Evolutionary conservation across 768 basidiomycete genomes (phyloP).

Genomic region (Leccinum subtestaceum): DNA sequence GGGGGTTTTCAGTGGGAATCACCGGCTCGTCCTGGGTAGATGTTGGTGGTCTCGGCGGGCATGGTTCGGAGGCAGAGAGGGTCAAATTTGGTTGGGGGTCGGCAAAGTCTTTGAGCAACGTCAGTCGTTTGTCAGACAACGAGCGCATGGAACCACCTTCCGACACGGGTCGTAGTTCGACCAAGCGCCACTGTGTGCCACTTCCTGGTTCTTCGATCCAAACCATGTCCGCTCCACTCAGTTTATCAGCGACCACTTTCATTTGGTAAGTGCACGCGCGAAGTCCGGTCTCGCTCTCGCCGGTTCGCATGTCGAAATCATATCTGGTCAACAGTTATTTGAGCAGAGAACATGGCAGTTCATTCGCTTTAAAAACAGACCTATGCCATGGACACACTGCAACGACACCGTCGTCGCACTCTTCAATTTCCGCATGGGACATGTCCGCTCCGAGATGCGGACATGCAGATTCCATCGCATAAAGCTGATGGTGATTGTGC

Average conservation of each 20-base stretch:
- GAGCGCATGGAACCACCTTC: slow-evolving; percentile 44
- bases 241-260: slow-evolving; percentile 22
- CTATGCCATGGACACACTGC: slow-evolving; percentile 51
- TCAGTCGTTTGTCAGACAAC: not conserved
- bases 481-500: not conserved
- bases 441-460: not conserved
- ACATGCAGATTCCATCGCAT: not conserved
- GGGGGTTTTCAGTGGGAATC: slow-evolving; percentile 13
- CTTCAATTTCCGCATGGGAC: not conserved
- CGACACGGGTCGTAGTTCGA: slow-evolving; percentile 46
- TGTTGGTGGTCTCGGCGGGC: not conserved
- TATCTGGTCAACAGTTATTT: slow-evolving; percentile 41
- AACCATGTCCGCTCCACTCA: slow-evolving; percentile 41
- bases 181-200: slow-evolving; percentile 43
- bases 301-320: slow-evolving; percentile 51
- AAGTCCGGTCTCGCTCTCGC: slow-evolving; percentile 50
- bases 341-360: not conserved
- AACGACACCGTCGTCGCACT: not conserved
- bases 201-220: slow-evolving; percentile 41
- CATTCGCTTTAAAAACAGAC: slow-evolving; percentile 29
- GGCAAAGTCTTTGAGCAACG: slow-evolving; percentile 50
- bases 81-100: slow-evolving; percentile 51
- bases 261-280: slow-evolving; percentile 45
- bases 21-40: not conserved
- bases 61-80: not conserved